Conservation (phyloP, 116 monocot genomes). For the Iris pallida region DNA sequence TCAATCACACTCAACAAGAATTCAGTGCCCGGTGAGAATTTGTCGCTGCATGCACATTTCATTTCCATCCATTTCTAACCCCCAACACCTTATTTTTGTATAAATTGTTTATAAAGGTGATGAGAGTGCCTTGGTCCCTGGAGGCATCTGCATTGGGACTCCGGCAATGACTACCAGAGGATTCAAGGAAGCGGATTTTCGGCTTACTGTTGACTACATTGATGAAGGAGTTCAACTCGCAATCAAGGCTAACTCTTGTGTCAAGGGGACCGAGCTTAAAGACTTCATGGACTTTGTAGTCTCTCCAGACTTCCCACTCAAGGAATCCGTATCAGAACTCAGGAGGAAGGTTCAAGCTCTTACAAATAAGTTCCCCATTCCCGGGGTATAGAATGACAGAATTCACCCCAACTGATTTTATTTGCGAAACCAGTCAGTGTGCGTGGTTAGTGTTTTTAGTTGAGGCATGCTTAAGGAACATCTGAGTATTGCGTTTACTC, state of each 20-base stretch:
- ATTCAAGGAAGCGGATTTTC: conserved; percentile 35
- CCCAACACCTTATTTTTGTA: neutral
- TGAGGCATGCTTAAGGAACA: too few relatives aligned
- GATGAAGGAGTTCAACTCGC: conserved; percentile 41
- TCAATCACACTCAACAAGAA: conserved; percentile 51
- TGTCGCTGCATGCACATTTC: neutral
- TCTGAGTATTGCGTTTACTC: too few relatives aligned
- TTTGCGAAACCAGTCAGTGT: too few relatives aligned
- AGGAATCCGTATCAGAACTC: conserved; percentile 22
- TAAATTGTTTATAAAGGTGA: conserved; percentile 22
- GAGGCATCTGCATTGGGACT: conserved; percentile 45
- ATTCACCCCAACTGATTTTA: too few relatives aligned
- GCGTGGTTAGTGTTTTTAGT: too few relatives aligned
- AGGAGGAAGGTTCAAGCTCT: conserved; percentile 26
- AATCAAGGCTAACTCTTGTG: conserved; percentile 18
- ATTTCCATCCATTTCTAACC: neutral
- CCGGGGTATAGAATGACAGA: conserved; percentile 19
- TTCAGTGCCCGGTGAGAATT: conserved; percentile 24
- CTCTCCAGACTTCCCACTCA: conserved; percentile 22
- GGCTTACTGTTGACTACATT: conserved; percentile 31
- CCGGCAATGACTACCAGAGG: conserved; percentile 64
- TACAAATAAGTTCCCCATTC: conserved; percentile 36
- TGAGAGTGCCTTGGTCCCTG: conserved; percentile 33
- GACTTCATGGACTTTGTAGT: conserved; percentile 25
- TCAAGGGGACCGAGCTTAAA: conserved; percentile 24